These are phyloP conservation scores for Kodamaea neixiangensis DNA, from an alignment of 805 yeast genomes.

Conservation along the genomic window DNA sequence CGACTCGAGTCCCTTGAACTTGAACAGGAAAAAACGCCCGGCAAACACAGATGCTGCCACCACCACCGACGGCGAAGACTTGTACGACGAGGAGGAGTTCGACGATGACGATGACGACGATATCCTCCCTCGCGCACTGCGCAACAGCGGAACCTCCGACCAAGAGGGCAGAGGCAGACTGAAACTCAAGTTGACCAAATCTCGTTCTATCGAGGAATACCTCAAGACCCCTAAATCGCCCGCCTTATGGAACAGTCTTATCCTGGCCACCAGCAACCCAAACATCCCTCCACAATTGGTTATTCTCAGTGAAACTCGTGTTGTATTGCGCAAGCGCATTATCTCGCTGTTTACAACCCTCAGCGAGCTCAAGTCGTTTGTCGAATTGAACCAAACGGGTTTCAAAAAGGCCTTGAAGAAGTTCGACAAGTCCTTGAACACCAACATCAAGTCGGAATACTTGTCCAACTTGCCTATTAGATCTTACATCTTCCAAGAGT, in stretches of 20 bases:
- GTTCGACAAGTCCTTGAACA: constrained; percentile 52
- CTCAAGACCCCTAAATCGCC: constrained; percentile 39
- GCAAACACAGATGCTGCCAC: constrained; percentile 29
- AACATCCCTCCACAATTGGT: constrained; percentile 35
- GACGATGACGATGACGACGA: constrained; percentile 29
- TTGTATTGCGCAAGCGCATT: constrained; percentile 47
- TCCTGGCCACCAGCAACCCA: constrained; percentile 16
- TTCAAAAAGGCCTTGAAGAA: constrained; percentile 55
- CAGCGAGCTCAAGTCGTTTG: constrained; percentile 50
- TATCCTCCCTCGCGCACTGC: constrained; percentile 17
- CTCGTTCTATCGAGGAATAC: constrained; percentile 34
- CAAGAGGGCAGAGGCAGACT: constrained; percentile 7
- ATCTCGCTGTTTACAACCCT: constrained; percentile 46
- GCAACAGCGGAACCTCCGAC: constrained; percentile 12
- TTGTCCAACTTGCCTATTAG: constrained; percentile 46
- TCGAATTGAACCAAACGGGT: constrained; percentile 54
- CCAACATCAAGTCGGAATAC: constrained; percentile 43
- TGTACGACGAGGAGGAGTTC: constrained; percentile 29
- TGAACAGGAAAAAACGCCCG: constrained; percentile 4
- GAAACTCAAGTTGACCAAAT: constrained; percentile 11
- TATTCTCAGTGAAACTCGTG: constrained; percentile 49
- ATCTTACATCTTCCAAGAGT: constrained; percentile 40
- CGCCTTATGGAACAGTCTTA: constrained; percentile 32
- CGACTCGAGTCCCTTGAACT: constrained; percentile 2
- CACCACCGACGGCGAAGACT: constrained; percentile 37